Conservation (phyloP, 192 early-diverging fungal genomes). For the Coemansia sp. region DNA sequence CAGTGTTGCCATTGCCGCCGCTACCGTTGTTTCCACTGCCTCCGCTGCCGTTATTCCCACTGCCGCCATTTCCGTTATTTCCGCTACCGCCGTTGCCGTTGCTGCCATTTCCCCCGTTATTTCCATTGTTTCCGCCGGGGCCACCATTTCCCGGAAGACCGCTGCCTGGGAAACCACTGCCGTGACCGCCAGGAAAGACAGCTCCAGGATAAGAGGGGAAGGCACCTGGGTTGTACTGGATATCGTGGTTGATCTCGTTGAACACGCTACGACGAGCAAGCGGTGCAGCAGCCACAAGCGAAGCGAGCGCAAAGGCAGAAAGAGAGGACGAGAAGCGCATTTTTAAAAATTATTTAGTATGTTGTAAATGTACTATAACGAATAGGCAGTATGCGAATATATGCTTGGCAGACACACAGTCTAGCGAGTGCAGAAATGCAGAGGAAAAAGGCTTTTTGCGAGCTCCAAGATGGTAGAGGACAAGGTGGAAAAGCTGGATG, state of each 20-base stretch:
- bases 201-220: slow-evolving; percentile 6
- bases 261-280: slow-evolving; percentile 3
- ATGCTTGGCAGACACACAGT: not conserved
- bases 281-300: slow-evolving; percentile 24
- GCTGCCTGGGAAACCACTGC: slow-evolving; percentile 1
- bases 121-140: slow-evolving; percentile 7
- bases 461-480: slow-evolving; percentile 4
- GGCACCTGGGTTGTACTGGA: not conserved
- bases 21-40: not conserved
- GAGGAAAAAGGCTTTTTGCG: not conserved
- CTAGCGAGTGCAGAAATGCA: not conserved
- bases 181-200: slow-evolving; percentile 1
- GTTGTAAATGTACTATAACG: not conserved
- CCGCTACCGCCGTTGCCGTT: slow-evolving; percentile 1
- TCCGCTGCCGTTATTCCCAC: not conserved
- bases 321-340: slow-evolving; percentile 34
- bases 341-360: slow-evolving; percentile 12
- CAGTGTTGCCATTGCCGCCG: not conserved
- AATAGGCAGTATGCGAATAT: not conserved
- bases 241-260: slow-evolving; percentile 7
- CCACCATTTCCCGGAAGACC: not conserved
- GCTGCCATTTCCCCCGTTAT: slow-evolving; percentile 5
- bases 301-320: slow-evolving; percentile 18
- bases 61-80: not conserved
- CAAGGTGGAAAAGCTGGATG: slow-evolving; percentile 12